Conservation (phyloP, 106 monocot genomes). For the Dendrobium chrysotoxum region DNA sequence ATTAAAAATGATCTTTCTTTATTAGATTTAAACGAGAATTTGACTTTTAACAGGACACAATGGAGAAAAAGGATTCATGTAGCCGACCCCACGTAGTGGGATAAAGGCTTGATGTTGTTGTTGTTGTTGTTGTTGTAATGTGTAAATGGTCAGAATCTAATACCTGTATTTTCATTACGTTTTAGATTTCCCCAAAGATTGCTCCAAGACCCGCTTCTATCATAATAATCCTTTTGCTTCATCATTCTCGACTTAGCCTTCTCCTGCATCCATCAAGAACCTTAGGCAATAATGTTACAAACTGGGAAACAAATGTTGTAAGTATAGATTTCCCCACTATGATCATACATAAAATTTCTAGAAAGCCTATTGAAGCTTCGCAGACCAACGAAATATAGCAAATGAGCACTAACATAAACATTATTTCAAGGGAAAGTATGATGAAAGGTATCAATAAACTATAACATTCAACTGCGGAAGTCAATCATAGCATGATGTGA, state of each 20-base stretch:
- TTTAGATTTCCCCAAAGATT: conserved; percentile 70
- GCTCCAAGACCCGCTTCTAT: conserved; percentile 50
- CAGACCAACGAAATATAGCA: background rate
- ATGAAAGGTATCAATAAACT: background rate
- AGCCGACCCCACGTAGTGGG: no score
- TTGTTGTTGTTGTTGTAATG: no score
- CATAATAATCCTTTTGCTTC: conserved; percentile 44
- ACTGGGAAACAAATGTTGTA: background rate
- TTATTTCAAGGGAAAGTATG: background rate
- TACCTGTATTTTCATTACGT: conserved; percentile 59
- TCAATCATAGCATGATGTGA: no score
- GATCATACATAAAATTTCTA: background rate
- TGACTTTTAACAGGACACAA: no score
- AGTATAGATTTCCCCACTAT: background rate
- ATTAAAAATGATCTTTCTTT: no score
- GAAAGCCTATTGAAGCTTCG: background rate
- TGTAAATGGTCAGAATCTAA: background rate
- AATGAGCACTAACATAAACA: background rate
- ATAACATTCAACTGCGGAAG: background rate
- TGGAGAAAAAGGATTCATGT: no score
- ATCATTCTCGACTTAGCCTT: conserved; percentile 51
- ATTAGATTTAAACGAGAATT: no score
- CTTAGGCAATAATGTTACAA: background rate
- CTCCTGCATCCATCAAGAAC: conserved; percentile 35
- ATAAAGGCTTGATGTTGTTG: no score